Evolutionary conservation across 169 alveolate species (phyloP), one percentile per base, ranked within the genome.

Genomic region (Neospora caninum): DNA sequence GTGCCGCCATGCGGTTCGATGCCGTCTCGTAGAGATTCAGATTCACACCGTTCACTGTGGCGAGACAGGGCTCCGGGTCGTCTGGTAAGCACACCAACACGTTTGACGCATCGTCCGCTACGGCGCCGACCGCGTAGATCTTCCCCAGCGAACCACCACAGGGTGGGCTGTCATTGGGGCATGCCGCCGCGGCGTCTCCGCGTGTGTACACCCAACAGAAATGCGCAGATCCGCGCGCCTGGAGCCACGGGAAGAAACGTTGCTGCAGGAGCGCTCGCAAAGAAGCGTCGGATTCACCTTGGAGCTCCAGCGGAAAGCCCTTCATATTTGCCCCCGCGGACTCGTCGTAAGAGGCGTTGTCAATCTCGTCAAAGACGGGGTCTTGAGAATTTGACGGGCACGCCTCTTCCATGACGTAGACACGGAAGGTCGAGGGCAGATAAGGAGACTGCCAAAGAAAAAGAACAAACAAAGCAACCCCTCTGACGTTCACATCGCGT

Each of bases 21-120:
- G 39, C 39, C 41, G 16, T 82, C 64, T 82, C 89, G 64, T 41
- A 82, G 39, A 82, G 89, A 82, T 82, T 82, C 36, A 82, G n/a
- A 42, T 82, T 82, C 39, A 39, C 34, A 41, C 89, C 89, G 7
- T 42, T 6, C n/a, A 82, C 89, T 29, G 67, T 29, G 2, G 39
- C 36, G 2, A 82, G 41, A 49, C 89, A 82, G 53, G 43, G 18
- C 13, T 42, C 89, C 0, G 38, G 89, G 29, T 1, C 58, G 6
- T 39, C 89, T 31, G 31, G 41, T 25, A 10, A 0, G 67, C 89
- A 82, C 6, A 42, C 54, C 4, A 82, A 31, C 20, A 25, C 41
- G 69, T 82, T 82, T 22, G 38, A 1, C 67, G 13, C 34, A 22
- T 0, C 73, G 31, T 64, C 73, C 31, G 86, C 9, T n/a, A 43